These are phyloP conservation scores for Aureobasidium sp. DNA, from an alignment of 2,329 filamentous ascomycete genomes.

Conservation along the genomic window DNA sequence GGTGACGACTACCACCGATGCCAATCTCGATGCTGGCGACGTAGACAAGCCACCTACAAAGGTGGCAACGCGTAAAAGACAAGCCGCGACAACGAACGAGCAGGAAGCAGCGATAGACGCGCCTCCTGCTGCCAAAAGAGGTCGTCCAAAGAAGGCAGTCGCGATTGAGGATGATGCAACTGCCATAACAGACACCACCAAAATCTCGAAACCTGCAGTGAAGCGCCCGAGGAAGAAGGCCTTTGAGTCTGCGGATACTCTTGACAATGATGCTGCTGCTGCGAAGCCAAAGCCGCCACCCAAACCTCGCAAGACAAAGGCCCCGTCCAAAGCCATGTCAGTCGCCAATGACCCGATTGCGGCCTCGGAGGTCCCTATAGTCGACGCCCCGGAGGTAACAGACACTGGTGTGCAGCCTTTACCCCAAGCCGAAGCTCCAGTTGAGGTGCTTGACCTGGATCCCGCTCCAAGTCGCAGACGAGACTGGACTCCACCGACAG, in stretches of 20 bases:
- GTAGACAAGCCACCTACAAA: background rate
- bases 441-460: background rate
- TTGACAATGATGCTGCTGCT: background rate
- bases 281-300: background rate
- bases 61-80: background rate
- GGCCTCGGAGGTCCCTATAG: background rate
- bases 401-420: background rate
- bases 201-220: background rate
- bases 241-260: background rate
- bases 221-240: background rate
- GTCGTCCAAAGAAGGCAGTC: constrained; percentile 1
- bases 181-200: background rate
- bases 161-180: background rate
- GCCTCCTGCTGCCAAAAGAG: background rate
- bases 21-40: background rate
- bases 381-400: background rate
- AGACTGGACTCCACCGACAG: constrained; percentile 4
- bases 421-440: no score
- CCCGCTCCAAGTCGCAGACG: background rate
- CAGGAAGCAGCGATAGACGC: background rate
- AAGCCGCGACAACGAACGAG: background rate
- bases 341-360: background rate
- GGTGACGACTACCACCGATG: background rate
- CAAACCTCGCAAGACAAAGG: background rate
- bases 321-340: no score